Conservation (phyloP, 805 yeast genomes). For the Pichia phayaonensis region DNA sequence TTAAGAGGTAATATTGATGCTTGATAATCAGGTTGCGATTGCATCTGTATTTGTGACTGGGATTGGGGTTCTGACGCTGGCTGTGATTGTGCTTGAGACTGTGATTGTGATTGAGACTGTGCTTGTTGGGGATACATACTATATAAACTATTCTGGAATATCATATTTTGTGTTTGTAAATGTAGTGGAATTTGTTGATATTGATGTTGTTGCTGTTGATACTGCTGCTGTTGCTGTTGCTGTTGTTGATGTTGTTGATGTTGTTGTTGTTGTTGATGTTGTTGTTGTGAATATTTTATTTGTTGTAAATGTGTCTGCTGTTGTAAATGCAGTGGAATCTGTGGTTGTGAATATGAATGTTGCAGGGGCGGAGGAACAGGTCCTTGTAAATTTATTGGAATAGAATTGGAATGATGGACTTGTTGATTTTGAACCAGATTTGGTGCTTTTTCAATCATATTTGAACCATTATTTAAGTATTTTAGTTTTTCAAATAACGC, state of each 20-base stretch:
- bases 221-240: not conserved
- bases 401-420: not conserved
- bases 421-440: not conserved
- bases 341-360: not conserved
- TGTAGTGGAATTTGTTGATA: too few species aligned
- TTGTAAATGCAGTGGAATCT: not conserved
- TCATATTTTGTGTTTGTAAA: not conserved
- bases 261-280: not conserved
- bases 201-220: not conserved
- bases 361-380: not conserved
- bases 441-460: not conserved
- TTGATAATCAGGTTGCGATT: not conserved
- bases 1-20: not conserved
- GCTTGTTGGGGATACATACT: not conserved
- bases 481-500: constrained; percentile 11
- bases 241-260: not conserved
- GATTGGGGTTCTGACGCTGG: not conserved
- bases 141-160: not conserved
- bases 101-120: not conserved
- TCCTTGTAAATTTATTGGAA: not conserved
- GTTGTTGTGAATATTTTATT: not conserved
- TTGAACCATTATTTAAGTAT: not conserved
- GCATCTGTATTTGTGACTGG: not conserved
- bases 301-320: not conserved
- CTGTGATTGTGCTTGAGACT: too few species aligned